Conservation (phyloP, 2,329 filamentous ascomycete genomes). For the Arthrobotrys sinensis region DNA sequence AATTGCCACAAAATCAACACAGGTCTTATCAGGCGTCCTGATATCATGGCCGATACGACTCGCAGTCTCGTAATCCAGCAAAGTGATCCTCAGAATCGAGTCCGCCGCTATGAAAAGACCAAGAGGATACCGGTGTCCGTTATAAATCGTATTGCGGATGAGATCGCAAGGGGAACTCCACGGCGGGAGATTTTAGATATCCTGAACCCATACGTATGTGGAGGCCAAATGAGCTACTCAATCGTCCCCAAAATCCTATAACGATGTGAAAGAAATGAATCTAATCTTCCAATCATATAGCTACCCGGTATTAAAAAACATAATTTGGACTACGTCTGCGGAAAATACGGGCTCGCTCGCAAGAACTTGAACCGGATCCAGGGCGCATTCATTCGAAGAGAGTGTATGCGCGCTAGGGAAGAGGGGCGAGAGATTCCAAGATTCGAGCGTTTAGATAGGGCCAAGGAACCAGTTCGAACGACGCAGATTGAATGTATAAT, state of each 20-base stretch:
- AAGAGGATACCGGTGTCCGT: neutral
- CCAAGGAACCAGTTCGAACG: neutral
- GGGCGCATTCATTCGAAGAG: neutral
- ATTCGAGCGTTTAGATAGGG: constrained; percentile 2
- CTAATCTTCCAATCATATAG: no score
- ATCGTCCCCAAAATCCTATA: no score
- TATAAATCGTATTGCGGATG: neutral
- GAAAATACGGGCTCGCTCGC: neutral
- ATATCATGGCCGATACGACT: neutral
- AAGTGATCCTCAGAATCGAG: neutral
- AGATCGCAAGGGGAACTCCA: neutral
- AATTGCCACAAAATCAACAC: constrained; percentile 16
- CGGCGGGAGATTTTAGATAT: neutral
- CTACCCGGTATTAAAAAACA: neutral
- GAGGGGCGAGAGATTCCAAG: neutral
- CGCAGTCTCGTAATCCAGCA: neutral
- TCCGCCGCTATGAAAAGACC: neutral
- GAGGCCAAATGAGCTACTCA: no score
- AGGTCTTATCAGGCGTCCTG: neutral
- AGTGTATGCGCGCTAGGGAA: neutral
- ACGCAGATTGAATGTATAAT: constrained; percentile 6
- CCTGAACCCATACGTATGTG: neutral
- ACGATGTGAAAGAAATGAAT: no score
- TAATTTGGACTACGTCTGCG: neutral
- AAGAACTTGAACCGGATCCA: constrained; percentile 5